phyloP scores from a whole-genome alignment of 2,329 filamentous ascomycete species.

The Pestalotiopsis sp. region DNA sequence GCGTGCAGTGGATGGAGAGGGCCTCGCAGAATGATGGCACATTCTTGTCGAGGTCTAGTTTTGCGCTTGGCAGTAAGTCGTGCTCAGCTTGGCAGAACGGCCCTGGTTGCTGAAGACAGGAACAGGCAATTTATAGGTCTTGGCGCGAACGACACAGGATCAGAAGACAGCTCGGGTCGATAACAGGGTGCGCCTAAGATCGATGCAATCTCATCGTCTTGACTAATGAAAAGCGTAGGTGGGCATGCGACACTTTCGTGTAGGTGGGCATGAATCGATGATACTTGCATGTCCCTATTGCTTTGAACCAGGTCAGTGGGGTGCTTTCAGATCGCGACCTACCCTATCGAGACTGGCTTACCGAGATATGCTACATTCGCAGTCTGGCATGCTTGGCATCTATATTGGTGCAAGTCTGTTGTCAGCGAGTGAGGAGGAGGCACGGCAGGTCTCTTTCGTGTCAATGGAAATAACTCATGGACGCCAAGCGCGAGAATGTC shows the following conservation, averaged over 20 bases:
- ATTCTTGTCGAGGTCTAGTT: slow-evolving; percentile 35
- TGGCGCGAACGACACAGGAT: background rate
- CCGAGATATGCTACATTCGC: slow-evolving; percentile 10
- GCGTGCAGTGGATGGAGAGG: background rate
- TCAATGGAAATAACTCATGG: background rate
- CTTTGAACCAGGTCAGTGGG: background rate
- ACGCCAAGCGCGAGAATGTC: background rate
- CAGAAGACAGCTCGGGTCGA: background rate
- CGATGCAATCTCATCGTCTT: background rate
- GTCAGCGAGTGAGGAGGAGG: background rate
- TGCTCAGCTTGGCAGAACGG: slow-evolving; percentile 12
- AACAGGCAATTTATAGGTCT: slow-evolving; percentile 14
- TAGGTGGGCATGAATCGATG: background rate
- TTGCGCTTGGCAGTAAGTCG: slow-evolving; percentile 12
- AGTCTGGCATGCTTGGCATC: background rate
- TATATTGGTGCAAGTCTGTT: background rate
- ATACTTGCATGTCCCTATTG: background rate
- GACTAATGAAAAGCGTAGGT: background rate
- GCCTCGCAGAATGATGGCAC: slow-evolving; percentile 25
- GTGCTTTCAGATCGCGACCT: background rate
- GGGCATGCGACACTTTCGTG: background rate
- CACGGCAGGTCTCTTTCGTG: background rate
- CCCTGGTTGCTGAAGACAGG: slow-evolving; percentile 10
- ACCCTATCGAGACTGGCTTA: background rate
- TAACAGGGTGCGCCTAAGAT: background rate